Conservation (phyloP, 176 grass and related monocot species). For the Oryza glaberrima region DNA sequence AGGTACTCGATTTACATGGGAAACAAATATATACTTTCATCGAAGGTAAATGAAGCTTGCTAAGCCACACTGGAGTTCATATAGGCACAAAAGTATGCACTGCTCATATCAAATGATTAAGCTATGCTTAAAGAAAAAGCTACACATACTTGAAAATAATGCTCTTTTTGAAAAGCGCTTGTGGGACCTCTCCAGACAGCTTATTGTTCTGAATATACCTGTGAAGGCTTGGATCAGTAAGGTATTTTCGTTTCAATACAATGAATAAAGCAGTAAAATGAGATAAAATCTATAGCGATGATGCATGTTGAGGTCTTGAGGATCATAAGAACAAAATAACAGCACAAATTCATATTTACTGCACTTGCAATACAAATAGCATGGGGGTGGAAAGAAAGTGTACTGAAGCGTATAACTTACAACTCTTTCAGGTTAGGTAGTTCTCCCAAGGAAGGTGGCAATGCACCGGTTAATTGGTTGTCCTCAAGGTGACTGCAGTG, state of each 20-base stretch:
- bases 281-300: too few relatives aligned
- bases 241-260: neutral
- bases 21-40: neutral
- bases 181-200: constrained; percentile 70
- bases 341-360: constrained; percentile 9
- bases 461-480: constrained; percentile 73
- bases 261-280: constrained; percentile 24
- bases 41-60: constrained; percentile 15
- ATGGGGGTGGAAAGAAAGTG: constrained; percentile 21
- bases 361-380: neutral
- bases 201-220: constrained; percentile 96
- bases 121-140: constrained; percentile 31
- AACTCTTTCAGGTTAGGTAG: constrained; percentile 86
- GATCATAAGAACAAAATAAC: neutral
- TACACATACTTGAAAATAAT: constrained; percentile 81
- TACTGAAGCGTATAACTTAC: constrained; percentile 60
- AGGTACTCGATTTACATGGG: constrained; percentile 15
- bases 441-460: constrained; percentile 75
- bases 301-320: neutral
- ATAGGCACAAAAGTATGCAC: constrained; percentile 21
- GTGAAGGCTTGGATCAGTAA: constrained; percentile 41
- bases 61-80: constrained; percentile 18
- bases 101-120: constrained; percentile 24
- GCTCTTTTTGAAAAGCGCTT: constrained; percentile 69
- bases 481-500: constrained; percentile 86